A percentile compares a stretch with the other conserved stretches of the same genome.
Conservation (phyloP, 768 basidiomycete genomes). For the Psilocybe sp. region DNA sequence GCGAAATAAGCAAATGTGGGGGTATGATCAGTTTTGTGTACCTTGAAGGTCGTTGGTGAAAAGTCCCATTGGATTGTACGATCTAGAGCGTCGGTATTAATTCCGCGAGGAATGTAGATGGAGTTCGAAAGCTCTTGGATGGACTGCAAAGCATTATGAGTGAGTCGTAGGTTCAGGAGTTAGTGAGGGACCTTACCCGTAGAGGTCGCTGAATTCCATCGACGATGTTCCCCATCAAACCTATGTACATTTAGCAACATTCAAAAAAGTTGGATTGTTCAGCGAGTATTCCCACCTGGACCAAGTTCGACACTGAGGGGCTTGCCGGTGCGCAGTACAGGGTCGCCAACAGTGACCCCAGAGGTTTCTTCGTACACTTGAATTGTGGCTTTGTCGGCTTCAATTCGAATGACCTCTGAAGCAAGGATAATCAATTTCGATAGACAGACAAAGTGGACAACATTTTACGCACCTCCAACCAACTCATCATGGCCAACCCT, state of each 20-base stretch:
- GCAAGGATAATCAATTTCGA: constrained; percentile 1
- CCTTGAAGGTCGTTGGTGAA: constrained; percentile 77
- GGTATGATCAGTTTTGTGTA: constrained; percentile 22
- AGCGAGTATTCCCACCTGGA: constrained; percentile 56
- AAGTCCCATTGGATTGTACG: constrained; percentile 94
- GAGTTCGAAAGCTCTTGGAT: constrained; percentile 97
- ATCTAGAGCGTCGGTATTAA: constrained; percentile 94
- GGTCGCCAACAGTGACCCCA: constrained; percentile 98
- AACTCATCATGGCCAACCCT: constrained; percentile 98
- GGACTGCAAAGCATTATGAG: constrained; percentile 39
- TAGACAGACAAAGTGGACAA: background rate
- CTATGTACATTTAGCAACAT: constrained; percentile 38
- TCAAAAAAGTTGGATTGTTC: background rate
- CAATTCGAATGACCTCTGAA: constrained; percentile 97
- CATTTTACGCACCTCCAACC: constrained; percentile 75
- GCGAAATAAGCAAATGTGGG: background rate
- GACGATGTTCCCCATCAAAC: constrained; percentile 98
- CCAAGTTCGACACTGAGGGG: constrained; percentile 97
- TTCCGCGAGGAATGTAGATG: constrained; percentile 99
- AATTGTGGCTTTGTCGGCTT: constrained; percentile 96
- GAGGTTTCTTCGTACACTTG: constrained; percentile 99
- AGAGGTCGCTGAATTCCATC: constrained; percentile 95
- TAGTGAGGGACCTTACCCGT: constrained; percentile 49
- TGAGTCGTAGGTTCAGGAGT: constrained; percentile 1
- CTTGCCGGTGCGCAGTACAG: constrained; percentile 95